Evolutionary conservation across 805 yeast species (phyloP).

Genomic region (Pichia insulana): DNA sequence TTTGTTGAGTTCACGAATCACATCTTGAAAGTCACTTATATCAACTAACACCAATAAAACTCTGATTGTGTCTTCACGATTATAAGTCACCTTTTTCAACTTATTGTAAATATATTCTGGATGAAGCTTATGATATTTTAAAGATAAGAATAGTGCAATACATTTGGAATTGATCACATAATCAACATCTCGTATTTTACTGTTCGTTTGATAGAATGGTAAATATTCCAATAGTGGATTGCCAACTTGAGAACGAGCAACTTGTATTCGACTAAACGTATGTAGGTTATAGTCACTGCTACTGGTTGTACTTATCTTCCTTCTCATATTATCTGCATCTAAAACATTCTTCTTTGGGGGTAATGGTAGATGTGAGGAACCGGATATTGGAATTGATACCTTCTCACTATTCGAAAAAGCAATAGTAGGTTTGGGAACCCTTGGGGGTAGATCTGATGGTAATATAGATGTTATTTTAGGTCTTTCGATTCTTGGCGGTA

Average conservation of each 20-base stretch:
- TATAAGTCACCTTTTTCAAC: slow-evolving; percentile 30
- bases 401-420: background rate
- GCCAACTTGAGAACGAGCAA: slow-evolving; percentile 60
- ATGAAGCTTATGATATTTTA: slow-evolving; percentile 66
- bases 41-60: slow-evolving; percentile 58
- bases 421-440: slow-evolving; percentile 2
- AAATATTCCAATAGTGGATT: slow-evolving; percentile 57
- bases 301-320: background rate
- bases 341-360: background rate
- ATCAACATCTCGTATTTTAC: slow-evolving; percentile 44
- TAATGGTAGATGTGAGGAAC: background rate
- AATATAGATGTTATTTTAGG: background rate
- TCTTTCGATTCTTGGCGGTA: slow-evolving; percentile 1
- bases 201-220: slow-evolving; percentile 44
- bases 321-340: background rate
- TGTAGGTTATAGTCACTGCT: background rate
- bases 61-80: slow-evolving; percentile 24
- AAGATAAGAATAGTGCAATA: slow-evolving; percentile 52
- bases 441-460: slow-evolving; percentile 3
- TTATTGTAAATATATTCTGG: slow-evolving; percentile 66
- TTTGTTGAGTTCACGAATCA: slow-evolving; percentile 37
- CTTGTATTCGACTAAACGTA: slow-evolving; percentile 31
- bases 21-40: slow-evolving; percentile 47
- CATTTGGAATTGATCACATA: slow-evolving; percentile 52
- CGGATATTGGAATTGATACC: too few species aligned